Base-by-base conservation (phyloP, 805 yeast species). In the Spencermartinsiella europaea region DNA sequence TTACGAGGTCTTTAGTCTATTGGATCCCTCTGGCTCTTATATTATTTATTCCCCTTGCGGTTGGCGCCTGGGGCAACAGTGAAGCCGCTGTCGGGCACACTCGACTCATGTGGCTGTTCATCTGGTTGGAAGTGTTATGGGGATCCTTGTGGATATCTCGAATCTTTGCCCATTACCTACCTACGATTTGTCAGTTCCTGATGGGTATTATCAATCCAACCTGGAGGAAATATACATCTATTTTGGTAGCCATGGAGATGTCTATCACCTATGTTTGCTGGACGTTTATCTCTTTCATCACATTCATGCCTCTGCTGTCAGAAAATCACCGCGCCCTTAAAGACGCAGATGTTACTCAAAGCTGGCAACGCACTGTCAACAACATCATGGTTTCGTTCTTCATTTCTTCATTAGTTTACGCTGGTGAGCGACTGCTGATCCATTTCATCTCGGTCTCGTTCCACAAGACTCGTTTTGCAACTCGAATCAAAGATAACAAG, bases 61-160 rank as follows among this genome's bases (percentile, higher is more conserved):
- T 57, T 14, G 71, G 70, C 22, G 71, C 69, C 3, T 66, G 67
- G 62, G 64, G 53, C 19, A 50, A 54, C 36, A 55, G 48, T 8
- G 47, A 49, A n/a, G 61, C 68, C 34, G 5, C 38, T 17, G 56
- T 68, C 1, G 72, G 71, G 20, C 49, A 58, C 22, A 59, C 64
- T 7, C 55, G 65, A 2, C 56, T 68, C 19, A 53, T 61, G 59
- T 68, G 70, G 70, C 48, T 68, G 21, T 68, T 68, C 48, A 64
- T 68, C 36, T 68, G 72, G 72, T 55, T 65, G 5, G 72, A 68
- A 48, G 64, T 67, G 20, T 63, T 58, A 25, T 68, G 71, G 72
- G 69, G 61, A 5, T 49, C 69, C 10, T 54, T 65, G 36, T 66
- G 60, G 55, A 51, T 66, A n/a, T 49, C 62, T 15, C 52, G 63